A percentile compares a stretch with the other conserved stretches of the same genome.
Conservation (phyloP, 1,284 basidiomycete genomes). For the Papiliotrema nemorosa region DNA sequence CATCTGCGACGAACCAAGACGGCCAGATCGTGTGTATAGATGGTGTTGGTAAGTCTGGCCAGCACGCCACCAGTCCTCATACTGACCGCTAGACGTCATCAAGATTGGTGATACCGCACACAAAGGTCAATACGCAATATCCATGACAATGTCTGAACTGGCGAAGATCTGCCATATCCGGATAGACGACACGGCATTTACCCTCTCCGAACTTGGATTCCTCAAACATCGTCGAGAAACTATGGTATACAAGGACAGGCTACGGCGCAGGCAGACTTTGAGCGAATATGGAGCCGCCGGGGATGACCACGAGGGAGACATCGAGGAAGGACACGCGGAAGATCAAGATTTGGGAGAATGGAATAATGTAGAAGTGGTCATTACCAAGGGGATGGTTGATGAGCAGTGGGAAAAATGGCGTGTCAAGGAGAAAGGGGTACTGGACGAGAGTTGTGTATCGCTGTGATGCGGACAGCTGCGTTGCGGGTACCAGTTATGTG, state of each 20-base stretch:
- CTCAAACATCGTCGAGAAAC: slow-evolving; percentile 51
- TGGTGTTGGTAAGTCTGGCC: slow-evolving; percentile 1
- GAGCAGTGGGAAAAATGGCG: slow-evolving; percentile 33
- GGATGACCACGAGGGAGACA: not conserved
- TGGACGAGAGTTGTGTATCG: slow-evolving; percentile 40
- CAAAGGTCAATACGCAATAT: slow-evolving; percentile 50
- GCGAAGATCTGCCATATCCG: slow-evolving; percentile 76
- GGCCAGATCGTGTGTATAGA: not conserved
- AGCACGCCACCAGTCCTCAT: not conserved
- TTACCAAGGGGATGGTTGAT: slow-evolving; percentile 71
- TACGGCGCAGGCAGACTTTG: slow-evolving; percentile 5
- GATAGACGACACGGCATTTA: slow-evolving; percentile 80
- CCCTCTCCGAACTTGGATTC: slow-evolving; percentile 80
- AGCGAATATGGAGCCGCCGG: no score
- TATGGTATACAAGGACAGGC: not conserved
- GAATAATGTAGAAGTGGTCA: slow-evolving; percentile 49
- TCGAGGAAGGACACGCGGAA: slow-evolving; percentile 18
- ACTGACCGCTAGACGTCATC: slow-evolving; percentile 9
- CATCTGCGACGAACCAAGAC: not conserved
- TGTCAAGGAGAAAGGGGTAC: slow-evolving; percentile 34
- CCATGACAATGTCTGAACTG: slow-evolving; percentile 67
- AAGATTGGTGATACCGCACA: slow-evolving; percentile 10
- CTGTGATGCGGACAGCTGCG: slow-evolving; percentile 15
- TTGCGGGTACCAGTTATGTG: no score
- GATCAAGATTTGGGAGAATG: slow-evolving; percentile 32